phyloP scores from a whole-genome alignment of 1,284 basidiomycete genomes.

The Ganoderma sinense region DNA sequence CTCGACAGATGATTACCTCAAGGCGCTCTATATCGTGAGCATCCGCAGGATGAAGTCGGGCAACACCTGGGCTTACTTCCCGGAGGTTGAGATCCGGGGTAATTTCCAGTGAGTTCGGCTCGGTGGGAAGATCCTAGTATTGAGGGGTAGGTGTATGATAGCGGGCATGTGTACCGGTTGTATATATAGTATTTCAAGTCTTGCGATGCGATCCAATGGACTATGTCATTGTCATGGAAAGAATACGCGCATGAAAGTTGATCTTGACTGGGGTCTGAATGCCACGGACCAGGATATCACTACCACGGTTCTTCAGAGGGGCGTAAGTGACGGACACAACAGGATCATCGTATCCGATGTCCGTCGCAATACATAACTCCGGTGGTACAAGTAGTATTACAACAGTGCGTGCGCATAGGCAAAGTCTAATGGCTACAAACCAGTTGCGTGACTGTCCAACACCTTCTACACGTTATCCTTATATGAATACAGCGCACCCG shows the following conservation, averaged over 20 bases:
- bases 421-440: constrained; percentile 4
- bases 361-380: not conserved
- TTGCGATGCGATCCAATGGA: not conserved
- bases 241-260: not conserved
- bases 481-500: not conserved
- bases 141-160: not conserved
- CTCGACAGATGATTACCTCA: not conserved
- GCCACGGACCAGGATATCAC: not conserved
- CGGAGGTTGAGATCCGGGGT: not conserved
- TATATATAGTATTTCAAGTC: not conserved
- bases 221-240: not conserved
- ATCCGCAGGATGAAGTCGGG: not conserved
- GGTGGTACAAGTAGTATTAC: not conserved
- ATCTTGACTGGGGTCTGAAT: not conserved
- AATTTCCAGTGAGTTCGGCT: not conserved
- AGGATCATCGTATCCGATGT: not conserved
- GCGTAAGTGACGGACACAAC: too few species aligned
- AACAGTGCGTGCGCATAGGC: not conserved
- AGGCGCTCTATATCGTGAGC: not conserved
- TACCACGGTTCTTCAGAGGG: not conserved
- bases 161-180: not conserved
- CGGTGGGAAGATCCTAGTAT: not conserved
- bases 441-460: not conserved
- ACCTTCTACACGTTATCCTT: not conserved
- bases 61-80: not conserved